Evolutionary conservation across 1,284 basidiomycete species (phyloP).

Genomic region (Bondarzewia mesenterica): DNA sequence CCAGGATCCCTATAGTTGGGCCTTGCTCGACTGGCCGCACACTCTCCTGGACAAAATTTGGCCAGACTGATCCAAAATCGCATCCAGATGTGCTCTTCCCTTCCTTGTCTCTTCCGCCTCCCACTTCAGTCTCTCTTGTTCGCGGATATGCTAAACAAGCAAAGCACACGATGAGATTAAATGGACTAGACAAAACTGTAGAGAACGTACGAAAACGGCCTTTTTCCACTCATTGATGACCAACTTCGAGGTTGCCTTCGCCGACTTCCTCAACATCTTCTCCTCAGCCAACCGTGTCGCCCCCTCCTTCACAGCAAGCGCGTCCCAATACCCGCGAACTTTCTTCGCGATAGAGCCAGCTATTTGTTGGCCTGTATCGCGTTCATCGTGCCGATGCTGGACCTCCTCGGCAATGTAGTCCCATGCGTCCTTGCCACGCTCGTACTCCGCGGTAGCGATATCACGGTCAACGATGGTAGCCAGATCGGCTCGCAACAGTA

Average conservation of each 20-base stretch:
- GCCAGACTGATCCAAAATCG: conserved; percentile 85
- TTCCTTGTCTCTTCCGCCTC: conserved; percentile 59
- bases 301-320: conserved; percentile 55
- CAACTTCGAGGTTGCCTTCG: conserved; percentile 63
- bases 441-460: conserved; percentile 6
- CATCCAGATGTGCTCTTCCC: conserved; percentile 83
- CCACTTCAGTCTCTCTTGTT: conserved; percentile 49
- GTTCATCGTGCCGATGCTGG: conserved; percentile 16
- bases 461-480: conserved; percentile 2
- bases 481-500: conserved; percentile 16
- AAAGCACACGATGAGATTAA: background rate
- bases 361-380: conserved; percentile 12
- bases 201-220: conserved; percentile 67
- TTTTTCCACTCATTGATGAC: conserved; percentile 85
- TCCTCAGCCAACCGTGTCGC: conserved; percentile 59
- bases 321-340: conserved; percentile 77
- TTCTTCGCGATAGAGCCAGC: conserved; percentile 57
- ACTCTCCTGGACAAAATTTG: no score
- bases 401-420: conserved; percentile 43
- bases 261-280: conserved; percentile 56
- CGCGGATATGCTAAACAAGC: conserved; percentile 61
- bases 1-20: no score
- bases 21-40: no score
- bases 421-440: conserved; percentile 37
- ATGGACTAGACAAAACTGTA: background rate